phyloP scores from a whole-genome alignment of 2,329 filamentous ascomycete species.

The Botryosphaeria dothidea region DNA sequence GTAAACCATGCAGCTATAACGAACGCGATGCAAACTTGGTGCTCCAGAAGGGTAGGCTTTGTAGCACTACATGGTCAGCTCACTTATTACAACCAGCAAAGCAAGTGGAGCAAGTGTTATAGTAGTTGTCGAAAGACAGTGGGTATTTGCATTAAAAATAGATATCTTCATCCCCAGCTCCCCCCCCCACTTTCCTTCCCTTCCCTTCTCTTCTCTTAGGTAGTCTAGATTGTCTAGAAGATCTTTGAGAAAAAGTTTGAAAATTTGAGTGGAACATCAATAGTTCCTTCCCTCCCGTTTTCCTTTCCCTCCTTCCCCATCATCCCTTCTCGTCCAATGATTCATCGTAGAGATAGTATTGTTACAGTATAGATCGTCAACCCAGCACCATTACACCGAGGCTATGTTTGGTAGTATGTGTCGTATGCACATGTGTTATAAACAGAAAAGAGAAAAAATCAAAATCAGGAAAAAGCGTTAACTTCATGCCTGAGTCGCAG shows the following conservation, averaged over 20 bases:
- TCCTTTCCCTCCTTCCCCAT: not conserved
- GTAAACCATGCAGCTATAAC: no score
- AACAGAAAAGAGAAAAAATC: not conserved
- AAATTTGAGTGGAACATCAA: not conserved
- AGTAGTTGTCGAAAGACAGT: not conserved
- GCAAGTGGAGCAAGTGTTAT: not conserved
- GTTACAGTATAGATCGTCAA: conserved; percentile 4
- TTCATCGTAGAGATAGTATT: conserved; percentile 12
- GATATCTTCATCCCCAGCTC: not conserved
- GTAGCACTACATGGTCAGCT: not conserved
- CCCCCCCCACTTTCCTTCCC: not conserved
- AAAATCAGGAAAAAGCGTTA: conserved; percentile 1
- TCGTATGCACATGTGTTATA: not conserved
- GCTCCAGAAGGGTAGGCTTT: no score
- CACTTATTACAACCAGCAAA: not conserved
- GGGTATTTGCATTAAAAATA: conserved; percentile 7
- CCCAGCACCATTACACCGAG: not conserved
- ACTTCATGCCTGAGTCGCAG: not conserved
- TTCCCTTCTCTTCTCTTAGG: not conserved
- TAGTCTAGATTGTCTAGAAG: not conserved
- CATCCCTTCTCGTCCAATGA: not conserved
- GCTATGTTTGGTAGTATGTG: not conserved
- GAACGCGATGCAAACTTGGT: no score
- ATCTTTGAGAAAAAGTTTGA: not conserved
- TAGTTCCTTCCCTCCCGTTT: not conserved